A percentile compares a stretch with the other conserved stretches of the same genome.
These are phyloP conservation scores for Heritiera fomes DNA, from an alignment of 345 rosid species.

Conservation along the genomic window DNA sequence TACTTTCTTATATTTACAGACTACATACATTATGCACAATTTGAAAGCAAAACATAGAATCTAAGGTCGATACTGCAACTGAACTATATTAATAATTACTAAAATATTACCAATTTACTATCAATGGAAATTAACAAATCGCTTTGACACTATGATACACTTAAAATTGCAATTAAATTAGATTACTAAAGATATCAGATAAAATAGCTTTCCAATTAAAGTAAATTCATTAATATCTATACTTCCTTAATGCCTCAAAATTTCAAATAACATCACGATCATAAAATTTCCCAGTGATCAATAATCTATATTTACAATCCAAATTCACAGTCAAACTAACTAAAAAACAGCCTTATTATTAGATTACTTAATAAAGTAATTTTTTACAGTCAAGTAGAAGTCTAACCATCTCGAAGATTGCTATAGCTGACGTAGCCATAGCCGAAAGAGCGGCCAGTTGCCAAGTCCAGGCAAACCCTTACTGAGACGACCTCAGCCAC, in stretches of 20 bases:
- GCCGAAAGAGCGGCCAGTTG: conserved; percentile 75
- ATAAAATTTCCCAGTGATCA: not conserved
- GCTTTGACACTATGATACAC: not conserved
- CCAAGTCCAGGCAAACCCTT: conserved; percentile 80
- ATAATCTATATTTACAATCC: not conserved
- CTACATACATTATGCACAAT: not conserved
- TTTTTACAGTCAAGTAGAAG: not conserved
- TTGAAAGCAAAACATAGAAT: not conserved
- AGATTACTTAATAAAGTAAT: conserved; percentile 19
- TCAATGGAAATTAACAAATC: not conserved
- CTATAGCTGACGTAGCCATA: conserved; percentile 84
- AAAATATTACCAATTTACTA: not conserved
- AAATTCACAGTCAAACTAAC: not conserved
- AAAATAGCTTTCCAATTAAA: not conserved
- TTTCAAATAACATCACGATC: not conserved
- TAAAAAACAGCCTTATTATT: not conserved
- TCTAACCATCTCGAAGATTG: conserved; percentile 73
- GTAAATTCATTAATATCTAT: not conserved
- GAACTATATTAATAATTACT: not conserved
- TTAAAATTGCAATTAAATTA: not conserved
- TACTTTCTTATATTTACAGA: no score
- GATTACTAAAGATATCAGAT: not conserved
- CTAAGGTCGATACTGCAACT: not conserved
- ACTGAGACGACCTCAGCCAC: conserved; percentile 80
- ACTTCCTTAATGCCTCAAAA: not conserved